phyloP scores from a whole-genome alignment of 208 protist genomes.

The Entamoeba dispar region DNA sequence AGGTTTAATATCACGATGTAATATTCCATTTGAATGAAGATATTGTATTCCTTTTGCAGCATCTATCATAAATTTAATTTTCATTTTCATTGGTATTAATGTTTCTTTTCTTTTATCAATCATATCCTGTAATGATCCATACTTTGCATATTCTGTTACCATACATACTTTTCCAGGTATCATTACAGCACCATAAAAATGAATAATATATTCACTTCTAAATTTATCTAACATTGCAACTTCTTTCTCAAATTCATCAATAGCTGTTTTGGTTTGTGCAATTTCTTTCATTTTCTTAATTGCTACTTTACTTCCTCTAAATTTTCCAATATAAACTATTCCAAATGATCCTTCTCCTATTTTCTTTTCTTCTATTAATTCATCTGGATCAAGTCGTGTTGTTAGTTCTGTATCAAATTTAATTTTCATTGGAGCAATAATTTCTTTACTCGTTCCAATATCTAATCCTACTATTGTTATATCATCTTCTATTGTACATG shows the following conservation, averaged over 20 bases:
- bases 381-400: neutral
- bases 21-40: neutral
- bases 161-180: neutral
- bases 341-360: neutral
- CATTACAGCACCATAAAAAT: neutral
- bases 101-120: neutral
- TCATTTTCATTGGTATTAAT: neutral
- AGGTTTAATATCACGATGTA: neutral
- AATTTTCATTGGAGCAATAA: neutral
- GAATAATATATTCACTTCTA: neutral
- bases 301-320: neutral
- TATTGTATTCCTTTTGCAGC: neutral
- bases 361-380: neutral
- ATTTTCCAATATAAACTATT: neutral
- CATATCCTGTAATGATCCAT: neutral
- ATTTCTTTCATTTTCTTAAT: neutral
- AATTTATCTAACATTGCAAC: neutral
- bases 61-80: neutral
- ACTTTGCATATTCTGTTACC: neutral
- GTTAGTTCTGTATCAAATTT: neutral
- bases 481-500: neutral
- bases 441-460: neutral
- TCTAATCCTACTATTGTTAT: neutral
- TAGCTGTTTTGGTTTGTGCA: neutral
- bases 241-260: neutral